Evolutionary conservation across 1,284 basidiomycete species (phyloP).

Genomic region (Trichosporon sp.): DNA sequence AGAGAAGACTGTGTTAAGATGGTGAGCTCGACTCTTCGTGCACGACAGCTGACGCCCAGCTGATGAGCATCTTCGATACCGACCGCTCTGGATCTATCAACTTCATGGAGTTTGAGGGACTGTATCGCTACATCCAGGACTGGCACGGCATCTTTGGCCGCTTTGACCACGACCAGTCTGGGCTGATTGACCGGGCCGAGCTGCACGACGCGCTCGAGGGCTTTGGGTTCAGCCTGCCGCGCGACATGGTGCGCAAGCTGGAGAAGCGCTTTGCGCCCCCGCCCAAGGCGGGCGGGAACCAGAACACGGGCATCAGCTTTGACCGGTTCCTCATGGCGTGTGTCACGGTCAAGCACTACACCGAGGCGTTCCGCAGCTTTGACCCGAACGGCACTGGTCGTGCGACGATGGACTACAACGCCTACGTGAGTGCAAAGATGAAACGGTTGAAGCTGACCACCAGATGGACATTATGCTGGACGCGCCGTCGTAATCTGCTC

Average conservation of each 20-base stretch:
- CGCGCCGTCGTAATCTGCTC: slow-evolving; percentile 28
- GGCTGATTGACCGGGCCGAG: slow-evolving; percentile 48
- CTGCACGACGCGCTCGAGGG: slow-evolving; percentile 48
- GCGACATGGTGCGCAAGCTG: slow-evolving; percentile 46
- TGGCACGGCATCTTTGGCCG: slow-evolving; percentile 50
- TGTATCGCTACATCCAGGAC: slow-evolving; percentile 51
- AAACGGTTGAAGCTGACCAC: background rate
- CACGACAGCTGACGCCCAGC: slow-evolving; percentile 7
- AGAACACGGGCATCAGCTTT: slow-evolving; percentile 42
- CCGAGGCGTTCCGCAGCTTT: slow-evolving; percentile 46
- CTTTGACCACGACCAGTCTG: slow-evolving; percentile 48
- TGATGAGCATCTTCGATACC: slow-evolving; percentile 49
- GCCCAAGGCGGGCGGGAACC: slow-evolving; percentile 28
- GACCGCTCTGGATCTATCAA: slow-evolving; percentile 49
- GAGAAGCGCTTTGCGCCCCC: slow-evolving; percentile 49
- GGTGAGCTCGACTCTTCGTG: slow-evolving; percentile 33
- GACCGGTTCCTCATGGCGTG: slow-evolving; percentile 52
- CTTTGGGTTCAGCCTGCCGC: slow-evolving; percentile 48
- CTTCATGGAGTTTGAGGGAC: slow-evolving; percentile 50
- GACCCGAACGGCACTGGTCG: slow-evolving; percentile 40
- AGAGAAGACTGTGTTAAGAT: slow-evolving; percentile 51
- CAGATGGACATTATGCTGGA: slow-evolving; percentile 46
- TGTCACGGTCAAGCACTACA: slow-evolving; percentile 51
- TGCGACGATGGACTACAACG: slow-evolving; percentile 46
- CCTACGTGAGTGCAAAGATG: slow-evolving; percentile 37